Evolutionary conservation across 2,329 filamentous ascomycete genomes (phyloP).

Genomic region (Monosporascus sp.): DNA sequence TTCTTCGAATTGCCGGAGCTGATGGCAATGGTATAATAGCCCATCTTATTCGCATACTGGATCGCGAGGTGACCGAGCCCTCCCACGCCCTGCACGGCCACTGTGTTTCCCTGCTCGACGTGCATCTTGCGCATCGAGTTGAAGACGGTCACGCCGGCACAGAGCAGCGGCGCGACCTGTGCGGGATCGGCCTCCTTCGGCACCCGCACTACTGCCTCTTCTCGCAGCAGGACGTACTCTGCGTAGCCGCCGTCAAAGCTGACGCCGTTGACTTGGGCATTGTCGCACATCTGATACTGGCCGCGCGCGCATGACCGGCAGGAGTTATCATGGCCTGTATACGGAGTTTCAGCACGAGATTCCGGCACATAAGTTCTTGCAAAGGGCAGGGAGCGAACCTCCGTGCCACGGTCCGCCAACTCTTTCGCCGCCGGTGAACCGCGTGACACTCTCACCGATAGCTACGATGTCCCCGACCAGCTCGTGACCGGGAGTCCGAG

Average conservation of each 20-base stretch:
- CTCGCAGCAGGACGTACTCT: constrained; percentile 56
- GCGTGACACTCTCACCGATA: constrained; percentile 51
- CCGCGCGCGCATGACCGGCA: constrained; percentile 62
- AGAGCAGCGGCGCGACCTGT: constrained; percentile 55
- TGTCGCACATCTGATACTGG: constrained; percentile 64
- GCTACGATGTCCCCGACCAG: constrained; percentile 63
- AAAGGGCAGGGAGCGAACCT: constrained; percentile 33
- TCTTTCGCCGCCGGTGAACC: constrained; percentile 59
- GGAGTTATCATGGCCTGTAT: constrained; percentile 50
- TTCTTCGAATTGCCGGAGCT: constrained; percentile 63
- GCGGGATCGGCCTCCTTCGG: constrained; percentile 48
- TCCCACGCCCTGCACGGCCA: constrained; percentile 64
- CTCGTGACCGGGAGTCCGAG: constrained; percentile 66
- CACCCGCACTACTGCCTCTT: constrained; percentile 56
- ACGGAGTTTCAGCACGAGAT: background rate
- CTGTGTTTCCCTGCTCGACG: constrained; percentile 46
- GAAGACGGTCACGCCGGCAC: constrained; percentile 62
- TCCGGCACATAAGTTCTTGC: background rate
- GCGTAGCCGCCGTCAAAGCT: constrained; percentile 63
- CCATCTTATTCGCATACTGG: constrained; percentile 72
- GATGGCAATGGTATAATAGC: constrained; percentile 66
- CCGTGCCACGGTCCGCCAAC: constrained; percentile 68
- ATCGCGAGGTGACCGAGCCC: constrained; percentile 75
- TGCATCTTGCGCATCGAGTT: constrained; percentile 52
- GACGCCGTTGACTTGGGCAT: constrained; percentile 60